Percentiles rank a stretch among this genome's conserved stretches.
These are phyloP conservation scores for Ascochyta clinopodiicola DNA, from an alignment of 2,329 filamentous ascomycete genomes.

Conservation along the genomic window DNA sequence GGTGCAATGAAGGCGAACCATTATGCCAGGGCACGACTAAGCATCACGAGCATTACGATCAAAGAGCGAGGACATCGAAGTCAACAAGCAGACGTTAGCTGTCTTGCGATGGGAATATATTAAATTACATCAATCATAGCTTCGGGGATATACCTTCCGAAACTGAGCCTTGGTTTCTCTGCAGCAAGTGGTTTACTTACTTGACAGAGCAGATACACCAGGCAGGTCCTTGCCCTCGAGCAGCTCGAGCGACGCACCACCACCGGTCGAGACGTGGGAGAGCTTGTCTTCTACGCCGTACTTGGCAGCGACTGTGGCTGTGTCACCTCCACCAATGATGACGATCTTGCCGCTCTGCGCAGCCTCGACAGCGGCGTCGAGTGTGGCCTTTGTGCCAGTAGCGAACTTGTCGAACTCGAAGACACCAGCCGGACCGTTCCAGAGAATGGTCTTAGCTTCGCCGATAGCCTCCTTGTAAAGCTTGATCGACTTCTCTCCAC, in stretches of 20 bases:
- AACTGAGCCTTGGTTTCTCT: slow-evolving; percentile 34
- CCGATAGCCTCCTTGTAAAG: slow-evolving; percentile 87
- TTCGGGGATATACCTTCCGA: slow-evolving; percentile 43
- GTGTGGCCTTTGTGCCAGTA: slow-evolving; percentile 86
- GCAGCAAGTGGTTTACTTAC: slow-evolving; percentile 59
- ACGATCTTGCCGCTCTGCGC: slow-evolving; percentile 88
- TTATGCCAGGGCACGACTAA: neutral
- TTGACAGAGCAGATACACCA: slow-evolving; percentile 89
- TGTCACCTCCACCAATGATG: slow-evolving; percentile 98
- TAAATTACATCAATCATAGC: slow-evolving; percentile 43
- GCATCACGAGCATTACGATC: slow-evolving; percentile 20
- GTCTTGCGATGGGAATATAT: slow-evolving; percentile 32
- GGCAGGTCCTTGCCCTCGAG: slow-evolving; percentile 98
- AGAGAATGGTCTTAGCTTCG: slow-evolving; percentile 93
- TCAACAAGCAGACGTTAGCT: slow-evolving; percentile 22
- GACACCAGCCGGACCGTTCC: slow-evolving; percentile 97
- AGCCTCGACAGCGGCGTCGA: slow-evolving; percentile 85
- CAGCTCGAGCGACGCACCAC: slow-evolving; percentile 92
- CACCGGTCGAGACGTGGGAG: slow-evolving; percentile 96
- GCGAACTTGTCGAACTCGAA: slow-evolving; percentile 98
- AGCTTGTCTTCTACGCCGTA: slow-evolving; percentile 96
- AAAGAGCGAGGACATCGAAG: slow-evolving; percentile 1
- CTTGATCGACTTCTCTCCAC: slow-evolving; percentile 85
- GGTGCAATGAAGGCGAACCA: neutral
- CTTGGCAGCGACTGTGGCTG: slow-evolving; percentile 96